Conservation (phyloP, 495 filamentous ascomycete species). For the Pyrenula aspistea region DNA sequence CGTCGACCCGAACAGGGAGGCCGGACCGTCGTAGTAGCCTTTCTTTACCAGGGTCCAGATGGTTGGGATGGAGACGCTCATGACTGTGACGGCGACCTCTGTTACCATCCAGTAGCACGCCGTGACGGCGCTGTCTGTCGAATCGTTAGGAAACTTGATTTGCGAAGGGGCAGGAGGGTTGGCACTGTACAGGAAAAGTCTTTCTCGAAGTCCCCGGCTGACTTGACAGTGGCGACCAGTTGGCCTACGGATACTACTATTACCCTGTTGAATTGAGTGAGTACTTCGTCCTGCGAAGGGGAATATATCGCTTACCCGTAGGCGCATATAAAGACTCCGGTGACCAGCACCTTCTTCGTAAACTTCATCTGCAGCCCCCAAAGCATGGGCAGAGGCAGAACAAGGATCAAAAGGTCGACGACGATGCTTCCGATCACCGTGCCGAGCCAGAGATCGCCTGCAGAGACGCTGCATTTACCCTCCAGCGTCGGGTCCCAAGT, state of each 20-base stretch:
- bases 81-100: not conserved
- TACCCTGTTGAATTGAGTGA: slow-evolving; percentile 7
- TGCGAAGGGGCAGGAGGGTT: not conserved
- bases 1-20: not conserved
- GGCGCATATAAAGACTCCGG: slow-evolving; percentile 19
- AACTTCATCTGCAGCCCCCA: slow-evolving; percentile 35
- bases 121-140: not conserved
- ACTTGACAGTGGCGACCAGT: not conserved
- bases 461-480: not conserved
- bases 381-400: slow-evolving; percentile 32
- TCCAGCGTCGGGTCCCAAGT: slow-evolving; percentile 1
- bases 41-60: not conserved
- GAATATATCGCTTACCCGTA: not conserved
- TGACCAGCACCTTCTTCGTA: slow-evolving; percentile 31
- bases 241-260: not conserved
- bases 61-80: not conserved
- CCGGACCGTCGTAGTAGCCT: not conserved
- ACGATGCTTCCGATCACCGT: slow-evolving; percentile 17
- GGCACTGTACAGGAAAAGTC: not conserved
- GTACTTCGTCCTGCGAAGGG: slow-evolving; percentile 3
- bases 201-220: not conserved
- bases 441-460: not conserved
- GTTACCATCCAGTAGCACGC: not conserved
- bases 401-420: slow-evolving; percentile 31
- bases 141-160: not conserved